These are phyloP conservation scores for Yamadazyma mexicana DNA, from an alignment of 1,139 yeast genomes.

Conservation along the genomic window DNA sequence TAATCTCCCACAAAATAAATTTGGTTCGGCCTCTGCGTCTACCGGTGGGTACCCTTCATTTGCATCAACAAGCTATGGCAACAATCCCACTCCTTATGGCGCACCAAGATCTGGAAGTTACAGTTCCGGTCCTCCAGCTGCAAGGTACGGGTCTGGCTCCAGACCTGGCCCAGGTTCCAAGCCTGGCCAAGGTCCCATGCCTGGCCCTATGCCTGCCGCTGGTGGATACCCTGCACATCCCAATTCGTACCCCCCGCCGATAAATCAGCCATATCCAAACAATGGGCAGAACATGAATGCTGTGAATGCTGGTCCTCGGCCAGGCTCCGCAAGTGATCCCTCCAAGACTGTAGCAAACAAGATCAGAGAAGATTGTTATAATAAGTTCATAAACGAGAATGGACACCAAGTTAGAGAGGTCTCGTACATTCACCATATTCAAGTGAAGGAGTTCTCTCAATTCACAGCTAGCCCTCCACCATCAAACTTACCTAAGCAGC, in stretches of 20 bases:
- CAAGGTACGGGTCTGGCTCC: neutral
- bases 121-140: constrained; percentile 1
- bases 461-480: constrained; percentile 46
- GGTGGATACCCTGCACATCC: constrained; percentile 2
- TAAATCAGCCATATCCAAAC: no score
- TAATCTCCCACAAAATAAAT: constrained; percentile 7
- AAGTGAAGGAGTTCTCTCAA: constrained; percentile 39
- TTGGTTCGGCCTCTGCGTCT: constrained; percentile 2
- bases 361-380: constrained; percentile 43
- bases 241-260: neutral
- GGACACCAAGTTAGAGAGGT: constrained; percentile 34
- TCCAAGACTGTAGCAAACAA: constrained; percentile 26
- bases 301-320: neutral
- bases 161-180: no score
- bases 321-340: neutral
- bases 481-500: constrained; percentile 25
- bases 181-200: neutral
- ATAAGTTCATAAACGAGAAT: constrained; percentile 28
- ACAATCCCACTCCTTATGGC: neutral
- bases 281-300: neutral
- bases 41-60: constrained; percentile 6
- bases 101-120: constrained; percentile 2
- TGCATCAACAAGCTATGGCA: constrained; percentile 3
- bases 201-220: neutral
- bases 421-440: constrained; percentile 38